Evolutionary conservation across 257 asterid species (phyloP).

Genomic region (Cinchona pubescens): DNA sequence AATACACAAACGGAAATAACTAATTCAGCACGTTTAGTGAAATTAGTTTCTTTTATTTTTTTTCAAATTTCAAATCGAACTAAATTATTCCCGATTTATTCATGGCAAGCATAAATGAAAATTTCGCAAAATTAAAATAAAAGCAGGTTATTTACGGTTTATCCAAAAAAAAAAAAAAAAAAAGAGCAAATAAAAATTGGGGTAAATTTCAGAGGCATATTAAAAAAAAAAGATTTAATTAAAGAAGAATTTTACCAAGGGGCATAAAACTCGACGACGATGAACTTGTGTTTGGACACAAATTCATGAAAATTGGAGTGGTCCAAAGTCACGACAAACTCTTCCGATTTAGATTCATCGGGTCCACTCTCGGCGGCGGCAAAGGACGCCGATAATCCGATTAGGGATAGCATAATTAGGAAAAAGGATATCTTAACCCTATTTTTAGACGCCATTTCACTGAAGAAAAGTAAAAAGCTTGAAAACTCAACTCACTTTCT

Average conservation of each 20-base stretch:
- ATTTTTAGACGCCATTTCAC: conserved; percentile 14
- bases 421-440: neutral
- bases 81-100: too few species aligned
- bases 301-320: conserved; percentile 78
- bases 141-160: neutral
- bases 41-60: too few species aligned
- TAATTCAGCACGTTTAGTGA: neutral
- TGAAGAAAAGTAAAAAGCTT: too few species aligned
- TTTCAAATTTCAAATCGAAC: too few species aligned
- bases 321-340: conserved; percentile 69
- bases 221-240: too few species aligned
- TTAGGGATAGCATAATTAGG: neutral
- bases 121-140: too few species aligned
- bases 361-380: conserved; percentile 1
- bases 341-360: conserved; percentile 27
- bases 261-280: conserved; percentile 86
- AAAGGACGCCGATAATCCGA: conserved; percentile 12
- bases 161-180: too few species aligned
- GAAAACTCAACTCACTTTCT: too few species aligned
- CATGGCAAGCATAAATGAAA: neutral
- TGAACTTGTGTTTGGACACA: conserved; percentile 63
- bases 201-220: too few species aligned
- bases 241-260: conserved; percentile 52
- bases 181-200: neutral
- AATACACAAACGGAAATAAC: neutral